Base-by-base conservation (phyloP, 108 stramenopile genomes). In the Licmophora abbreviata region DNA sequence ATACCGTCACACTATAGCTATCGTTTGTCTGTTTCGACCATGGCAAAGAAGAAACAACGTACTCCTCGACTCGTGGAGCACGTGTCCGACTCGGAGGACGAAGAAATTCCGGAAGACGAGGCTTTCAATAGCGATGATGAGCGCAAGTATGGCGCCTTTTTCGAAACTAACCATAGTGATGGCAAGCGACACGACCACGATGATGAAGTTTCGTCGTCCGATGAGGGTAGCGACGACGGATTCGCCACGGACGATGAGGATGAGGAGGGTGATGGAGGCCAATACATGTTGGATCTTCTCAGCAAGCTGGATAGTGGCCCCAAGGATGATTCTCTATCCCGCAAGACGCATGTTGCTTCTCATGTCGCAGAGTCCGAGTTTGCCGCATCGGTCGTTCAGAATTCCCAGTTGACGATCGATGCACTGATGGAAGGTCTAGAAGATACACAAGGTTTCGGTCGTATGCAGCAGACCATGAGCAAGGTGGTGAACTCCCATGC, bases 81-180 rank as follows among this genome's bases (percentile, higher is more conserved):
- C 9, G 52, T 76, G 10, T 27, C 47, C 18, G 81, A 81, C 49
- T 62, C 58, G 20, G 84, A 83, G 14, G 88, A 94, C 49, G 84
- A 85, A 59, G 78, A 80, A 53, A 87, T 94, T 49, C 60, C 71
- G 27, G 75, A 77, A 53, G 93, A 90, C 43, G 85, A 73, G 23
- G 86, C 88, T 15, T 91, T 94, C 73, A 78, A 88, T 48, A 80
- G 82, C 8, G 93, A 94, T 3, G 88, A 94, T 64, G 93, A 91
- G 48, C 58, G 69, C 25, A 53, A 65, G 18, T 91, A 74, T 62
- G 88, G 93, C 7, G 58, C 67, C 29, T 78, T 86, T 46, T 89
- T 93, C 48, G 29, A 61, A 20, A 23, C 24, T 14, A 45, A 37
- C 40, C 23, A 24, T 3, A 51, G 29, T 38, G 61, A 33, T 1